These are phyloP conservation scores for Clarireedia hainanense DNA, from an alignment of 2,329 filamentous ascomycete genomes.

Conservation along the genomic window DNA sequence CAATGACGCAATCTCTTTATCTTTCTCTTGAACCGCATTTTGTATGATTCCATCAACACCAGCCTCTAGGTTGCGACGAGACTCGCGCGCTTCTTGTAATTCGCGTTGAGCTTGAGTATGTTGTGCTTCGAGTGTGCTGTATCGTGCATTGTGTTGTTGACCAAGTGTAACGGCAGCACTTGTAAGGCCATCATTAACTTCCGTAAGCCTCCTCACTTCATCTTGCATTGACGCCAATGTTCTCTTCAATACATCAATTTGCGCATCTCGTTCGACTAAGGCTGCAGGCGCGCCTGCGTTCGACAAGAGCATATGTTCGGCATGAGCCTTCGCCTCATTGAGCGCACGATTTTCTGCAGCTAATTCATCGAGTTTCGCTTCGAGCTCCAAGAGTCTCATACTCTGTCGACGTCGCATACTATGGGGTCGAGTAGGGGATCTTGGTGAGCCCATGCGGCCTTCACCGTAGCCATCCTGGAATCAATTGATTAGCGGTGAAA, in stretches of 20 bases:
- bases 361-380: conserved; percentile 76
- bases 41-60: conserved; percentile 55
- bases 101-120: conserved; percentile 60
- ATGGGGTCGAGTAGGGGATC: conserved; percentile 86
- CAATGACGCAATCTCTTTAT: conserved; percentile 72
- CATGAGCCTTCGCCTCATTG: conserved; percentile 60
- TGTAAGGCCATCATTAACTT: conserved; percentile 73
- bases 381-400: conserved; percentile 92
- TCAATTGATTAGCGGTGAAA: conserved; percentile 15
- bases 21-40: conserved; percentile 66
- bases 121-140: conserved; percentile 58
- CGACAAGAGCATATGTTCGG: conserved; percentile 56
- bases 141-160: conserved; percentile 65
- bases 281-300: conserved; percentile 58
- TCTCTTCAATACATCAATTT: conserved; percentile 75
- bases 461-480: conserved; percentile 85
- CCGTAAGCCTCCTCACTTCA: conserved; percentile 71
- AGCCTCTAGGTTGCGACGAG: conserved; percentile 53
- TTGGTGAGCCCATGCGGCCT: conserved; percentile 75
- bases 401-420: conserved; percentile 96
- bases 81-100: conserved; percentile 57
- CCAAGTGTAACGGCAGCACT: conserved; percentile 72
- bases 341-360: conserved; percentile 77
- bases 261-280: conserved; percentile 73
- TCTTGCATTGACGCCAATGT: conserved; percentile 73